Evolutionary conservation across 2,329 filamentous ascomycete species (phyloP).

Genomic region (Davidsoniella neocaledoniae): DNA sequence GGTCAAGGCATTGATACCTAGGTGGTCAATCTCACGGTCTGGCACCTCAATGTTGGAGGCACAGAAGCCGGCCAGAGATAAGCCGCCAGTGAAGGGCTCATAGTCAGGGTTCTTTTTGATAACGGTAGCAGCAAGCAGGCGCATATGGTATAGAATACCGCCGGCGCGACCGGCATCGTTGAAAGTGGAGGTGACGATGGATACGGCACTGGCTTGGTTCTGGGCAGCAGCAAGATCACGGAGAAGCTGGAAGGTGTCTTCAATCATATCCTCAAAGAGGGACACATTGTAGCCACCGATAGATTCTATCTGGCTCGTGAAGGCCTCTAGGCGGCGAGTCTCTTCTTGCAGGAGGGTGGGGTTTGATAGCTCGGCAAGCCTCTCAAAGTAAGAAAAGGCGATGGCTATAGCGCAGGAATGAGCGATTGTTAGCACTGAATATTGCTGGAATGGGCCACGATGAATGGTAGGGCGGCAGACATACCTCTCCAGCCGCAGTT

Average conservation of each 20-base stretch:
- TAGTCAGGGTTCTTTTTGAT: constrained; percentile 63
- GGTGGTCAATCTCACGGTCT: constrained; percentile 73
- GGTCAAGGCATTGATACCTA: constrained; percentile 64
- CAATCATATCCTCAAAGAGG: constrained; percentile 68
- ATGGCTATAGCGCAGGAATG: constrained; percentile 42
- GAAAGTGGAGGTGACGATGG: constrained; percentile 47
- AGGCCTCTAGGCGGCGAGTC: constrained; percentile 49
- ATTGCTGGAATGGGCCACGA: not conserved
- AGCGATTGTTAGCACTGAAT: constrained; percentile 4
- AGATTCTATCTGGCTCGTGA: constrained; percentile 53
- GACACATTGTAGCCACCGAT: constrained; percentile 55
- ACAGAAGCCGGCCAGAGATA: constrained; percentile 51
- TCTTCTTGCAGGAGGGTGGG: constrained; percentile 51
- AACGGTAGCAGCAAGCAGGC: constrained; percentile 71
- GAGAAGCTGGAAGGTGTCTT: constrained; percentile 55
- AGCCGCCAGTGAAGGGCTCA: constrained; percentile 51
- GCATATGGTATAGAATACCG: constrained; percentile 68
- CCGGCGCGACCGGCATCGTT: constrained; percentile 53
- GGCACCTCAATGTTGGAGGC: constrained; percentile 53
- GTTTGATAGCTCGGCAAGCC: constrained; percentile 52
- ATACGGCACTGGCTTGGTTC: constrained; percentile 23
- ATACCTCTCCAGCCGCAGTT: constrained; percentile 97
- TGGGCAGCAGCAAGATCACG: constrained; percentile 37
- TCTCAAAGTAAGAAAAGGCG: constrained; percentile 86
- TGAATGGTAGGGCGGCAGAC: constrained; percentile 19